phyloP scores from a whole-genome alignment of 1,139 yeast species.

The Yamadazyma taylorii region DNA sequence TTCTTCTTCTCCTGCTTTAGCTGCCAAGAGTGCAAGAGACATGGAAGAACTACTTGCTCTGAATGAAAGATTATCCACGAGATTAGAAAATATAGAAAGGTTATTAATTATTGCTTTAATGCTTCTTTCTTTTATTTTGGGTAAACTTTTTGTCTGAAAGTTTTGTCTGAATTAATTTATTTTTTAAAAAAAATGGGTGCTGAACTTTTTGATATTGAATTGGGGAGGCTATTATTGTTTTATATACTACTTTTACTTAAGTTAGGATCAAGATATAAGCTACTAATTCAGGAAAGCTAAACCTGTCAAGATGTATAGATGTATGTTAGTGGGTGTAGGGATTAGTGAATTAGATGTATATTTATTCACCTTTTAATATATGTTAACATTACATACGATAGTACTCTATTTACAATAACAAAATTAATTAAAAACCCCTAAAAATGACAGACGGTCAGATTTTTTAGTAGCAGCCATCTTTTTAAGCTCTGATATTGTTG shows the following conservation, averaged over 20 bases:
- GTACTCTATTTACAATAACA: slow-evolving; percentile 5
- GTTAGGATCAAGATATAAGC: no score
- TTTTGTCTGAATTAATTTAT: background rate
- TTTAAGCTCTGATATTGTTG: slow-evolving; percentile 22
- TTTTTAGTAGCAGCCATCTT: slow-evolving; percentile 7
- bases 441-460: slow-evolving; percentile 6
- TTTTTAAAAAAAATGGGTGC: background rate
- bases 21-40: slow-evolving; percentile 3
- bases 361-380: no score
- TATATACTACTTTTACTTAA: background rate
- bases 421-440: slow-evolving; percentile 12
- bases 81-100: slow-evolving; percentile 18
- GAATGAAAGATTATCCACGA: slow-evolving; percentile 15
- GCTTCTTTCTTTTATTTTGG: slow-evolving; percentile 19
- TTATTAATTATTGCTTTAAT: slow-evolving; percentile 17
- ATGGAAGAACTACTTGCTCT: slow-evolving; percentile 10
- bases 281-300: no score
- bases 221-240: background rate
- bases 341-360: background rate
- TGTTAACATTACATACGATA: no score
- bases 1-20: slow-evolving; percentile 1
- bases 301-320: no score
- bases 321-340: no score
- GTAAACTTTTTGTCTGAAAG: slow-evolving; percentile 16
- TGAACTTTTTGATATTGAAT: no score